Conservation (phyloP, 1,139 yeast genomes). For the Casaregolazyma suthepensis region DNA sequence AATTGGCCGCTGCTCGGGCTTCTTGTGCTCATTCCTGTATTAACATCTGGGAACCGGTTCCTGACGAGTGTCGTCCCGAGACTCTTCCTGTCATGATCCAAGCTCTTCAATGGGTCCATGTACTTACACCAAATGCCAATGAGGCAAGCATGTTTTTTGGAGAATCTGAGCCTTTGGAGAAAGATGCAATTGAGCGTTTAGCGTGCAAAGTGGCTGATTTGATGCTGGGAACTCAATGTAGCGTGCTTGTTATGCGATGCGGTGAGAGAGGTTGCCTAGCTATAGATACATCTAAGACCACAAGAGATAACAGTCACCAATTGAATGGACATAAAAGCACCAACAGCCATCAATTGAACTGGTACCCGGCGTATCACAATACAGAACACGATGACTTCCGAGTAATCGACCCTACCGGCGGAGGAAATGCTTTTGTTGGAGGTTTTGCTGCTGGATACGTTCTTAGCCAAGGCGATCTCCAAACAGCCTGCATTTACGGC, state of each 20-base stretch:
- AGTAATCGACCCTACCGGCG: constrained; percentile 89
- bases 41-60: constrained; percentile 81
- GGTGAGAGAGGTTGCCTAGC: constrained; percentile 62
- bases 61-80: constrained; percentile 58
- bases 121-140: constrained; percentile 77
- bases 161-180: constrained; percentile 37
- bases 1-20: neutral
- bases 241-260: constrained; percentile 60
- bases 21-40: neutral
- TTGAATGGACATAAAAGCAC: constrained; percentile 16
- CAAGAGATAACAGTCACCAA: too few species aligned
- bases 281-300: constrained; percentile 18
- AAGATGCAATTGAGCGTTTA: constrained; percentile 38
- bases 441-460: constrained; percentile 63
- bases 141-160: constrained; percentile 66
- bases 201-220: constrained; percentile 40
- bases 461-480: constrained; percentile 40
- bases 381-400: constrained; percentile 27
- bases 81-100: constrained; percentile 39
- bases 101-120: constrained; percentile 46
- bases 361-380: constrained; percentile 72
- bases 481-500: constrained; percentile 58
- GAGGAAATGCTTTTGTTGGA: constrained; percentile 87
- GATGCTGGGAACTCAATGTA: constrained; percentile 28
- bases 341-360: constrained; percentile 14